Conservation (phyloP, 768 basidiomycete genomes). For the Scleroderma citrinum region DNA sequence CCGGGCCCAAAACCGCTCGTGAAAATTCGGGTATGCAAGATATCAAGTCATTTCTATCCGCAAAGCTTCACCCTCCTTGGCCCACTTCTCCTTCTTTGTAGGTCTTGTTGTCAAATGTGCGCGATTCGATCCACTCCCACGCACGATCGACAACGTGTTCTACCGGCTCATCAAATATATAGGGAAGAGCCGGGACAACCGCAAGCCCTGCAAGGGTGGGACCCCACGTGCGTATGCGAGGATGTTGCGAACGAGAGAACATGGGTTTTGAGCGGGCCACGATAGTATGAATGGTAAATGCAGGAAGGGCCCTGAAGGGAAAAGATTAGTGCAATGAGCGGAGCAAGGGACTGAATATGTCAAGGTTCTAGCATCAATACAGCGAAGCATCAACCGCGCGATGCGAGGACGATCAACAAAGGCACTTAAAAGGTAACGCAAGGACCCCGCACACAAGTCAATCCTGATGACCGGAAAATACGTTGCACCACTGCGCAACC, state of each 20-base stretch:
- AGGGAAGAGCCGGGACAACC: conserved; percentile 69
- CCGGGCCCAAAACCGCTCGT: too few relatives aligned
- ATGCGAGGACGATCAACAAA: too few relatives aligned
- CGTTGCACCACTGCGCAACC: background rate
- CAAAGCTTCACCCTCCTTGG: background rate
- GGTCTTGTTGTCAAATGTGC: conserved; percentile 38
- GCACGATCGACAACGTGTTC: conserved; percentile 61
- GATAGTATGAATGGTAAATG: conserved; percentile 79
- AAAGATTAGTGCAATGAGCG: background rate
- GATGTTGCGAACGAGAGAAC: conserved; percentile 53
- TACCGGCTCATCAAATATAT: conserved; percentile 75
- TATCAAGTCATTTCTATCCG: background rate
- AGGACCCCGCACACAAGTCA: background rate
- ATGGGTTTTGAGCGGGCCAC: conserved; percentile 68
- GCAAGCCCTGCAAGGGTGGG: conserved; percentile 70
- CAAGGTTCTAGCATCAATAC: background rate
- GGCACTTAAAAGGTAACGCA: too few relatives aligned
- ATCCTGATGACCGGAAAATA: background rate
- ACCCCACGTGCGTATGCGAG: conserved; percentile 63
- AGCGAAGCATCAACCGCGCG: too few relatives aligned
- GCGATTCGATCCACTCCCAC: conserved; percentile 66
- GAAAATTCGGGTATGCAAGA: too few relatives aligned
- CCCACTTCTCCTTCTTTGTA: conserved; percentile 13
- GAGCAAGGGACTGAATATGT: conserved; percentile 4
- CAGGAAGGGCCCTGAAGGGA: conserved; percentile 63